Evolutionary conservation across 2,329 filamentous ascomycete genomes (phyloP).

Genomic region (Pseudophaeomoniella oleicola): DNA sequence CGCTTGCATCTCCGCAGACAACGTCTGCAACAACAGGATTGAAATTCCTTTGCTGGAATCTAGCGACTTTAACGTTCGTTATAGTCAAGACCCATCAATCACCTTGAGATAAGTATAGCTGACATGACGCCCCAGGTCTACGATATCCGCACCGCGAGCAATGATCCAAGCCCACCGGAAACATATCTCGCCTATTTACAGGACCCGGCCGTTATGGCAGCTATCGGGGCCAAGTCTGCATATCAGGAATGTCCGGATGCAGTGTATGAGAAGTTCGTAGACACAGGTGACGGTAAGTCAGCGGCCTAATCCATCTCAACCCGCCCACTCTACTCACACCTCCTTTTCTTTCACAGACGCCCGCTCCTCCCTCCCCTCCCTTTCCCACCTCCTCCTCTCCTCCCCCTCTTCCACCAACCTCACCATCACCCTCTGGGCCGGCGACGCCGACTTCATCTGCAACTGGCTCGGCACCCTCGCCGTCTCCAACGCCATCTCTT

Average conservation of each 20-base stretch:
- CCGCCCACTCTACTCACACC: constrained; percentile 3
- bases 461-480: constrained; percentile 41
- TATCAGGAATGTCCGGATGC: constrained; percentile 27
- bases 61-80: constrained; percentile 14
- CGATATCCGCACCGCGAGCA: constrained; percentile 25
- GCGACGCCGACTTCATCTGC: constrained; percentile 44
- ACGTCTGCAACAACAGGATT: constrained; percentile 21
- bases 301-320: neutral
- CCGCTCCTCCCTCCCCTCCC: constrained; percentile 28
- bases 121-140: constrained; percentile 37
- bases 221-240: constrained; percentile 29
- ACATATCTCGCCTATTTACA: constrained; percentile 29
- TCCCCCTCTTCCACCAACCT: constrained; percentile 34
- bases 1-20: constrained; percentile 19
- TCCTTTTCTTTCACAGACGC: constrained; percentile 15
- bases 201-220: constrained; percentile 19
- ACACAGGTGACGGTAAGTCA: constrained; percentile 24
- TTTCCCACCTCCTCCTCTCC: constrained; percentile 30
- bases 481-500: constrained; percentile 30
- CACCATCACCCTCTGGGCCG: constrained; percentile 38
- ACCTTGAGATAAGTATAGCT: no score
- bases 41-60: constrained; percentile 18
- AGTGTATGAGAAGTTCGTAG: constrained; percentile 21
- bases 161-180: constrained; percentile 23
- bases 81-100: no score